Evolutionary conservation across 257 asterid genomes (phyloP).

Genomic region (Lantana camara): DNA sequence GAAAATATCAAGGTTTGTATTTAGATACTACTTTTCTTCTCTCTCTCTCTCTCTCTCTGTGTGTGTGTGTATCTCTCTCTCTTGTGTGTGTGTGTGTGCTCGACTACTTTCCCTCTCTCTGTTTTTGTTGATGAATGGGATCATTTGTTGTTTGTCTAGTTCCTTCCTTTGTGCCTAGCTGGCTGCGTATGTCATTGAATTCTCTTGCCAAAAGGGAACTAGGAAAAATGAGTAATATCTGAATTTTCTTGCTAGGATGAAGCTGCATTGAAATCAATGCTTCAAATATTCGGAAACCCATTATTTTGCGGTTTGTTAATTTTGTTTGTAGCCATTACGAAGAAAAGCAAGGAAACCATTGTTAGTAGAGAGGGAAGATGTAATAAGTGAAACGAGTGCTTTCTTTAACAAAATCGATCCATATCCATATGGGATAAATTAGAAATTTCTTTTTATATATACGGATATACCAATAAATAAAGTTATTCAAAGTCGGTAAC

Average conservation of each 20-base stretch:
- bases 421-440: too few relatives aligned
- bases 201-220: background rate
- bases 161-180: background rate
- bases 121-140: background rate
- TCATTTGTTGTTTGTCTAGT: slow-evolving; percentile 10
- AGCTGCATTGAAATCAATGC: slow-evolving; percentile 5
- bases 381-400: too few relatives aligned
- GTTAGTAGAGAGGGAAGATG: too few relatives aligned
- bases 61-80: background rate
- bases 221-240: slow-evolving; percentile 8
- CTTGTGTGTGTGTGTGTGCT: too few relatives aligned
- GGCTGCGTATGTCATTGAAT: background rate
- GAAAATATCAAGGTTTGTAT: slow-evolving; percentile 73
- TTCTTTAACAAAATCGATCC: too few relatives aligned
- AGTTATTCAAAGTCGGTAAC: too few relatives aligned
- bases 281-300: background rate
- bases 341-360: slow-evolving; percentile 1
- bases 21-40: slow-evolving; percentile 8
- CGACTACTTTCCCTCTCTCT: too few relatives aligned
- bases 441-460: too few relatives aligned
- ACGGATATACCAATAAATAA: too few relatives aligned
- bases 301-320: background rate
- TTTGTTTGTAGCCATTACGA: slow-evolving; percentile 4
- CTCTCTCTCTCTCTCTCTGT: background rate
- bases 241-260: background rate